Evolutionary conservation across 177 flowering plant genomes (phyloP).

Genomic region (Vitis hybrid): DNA sequence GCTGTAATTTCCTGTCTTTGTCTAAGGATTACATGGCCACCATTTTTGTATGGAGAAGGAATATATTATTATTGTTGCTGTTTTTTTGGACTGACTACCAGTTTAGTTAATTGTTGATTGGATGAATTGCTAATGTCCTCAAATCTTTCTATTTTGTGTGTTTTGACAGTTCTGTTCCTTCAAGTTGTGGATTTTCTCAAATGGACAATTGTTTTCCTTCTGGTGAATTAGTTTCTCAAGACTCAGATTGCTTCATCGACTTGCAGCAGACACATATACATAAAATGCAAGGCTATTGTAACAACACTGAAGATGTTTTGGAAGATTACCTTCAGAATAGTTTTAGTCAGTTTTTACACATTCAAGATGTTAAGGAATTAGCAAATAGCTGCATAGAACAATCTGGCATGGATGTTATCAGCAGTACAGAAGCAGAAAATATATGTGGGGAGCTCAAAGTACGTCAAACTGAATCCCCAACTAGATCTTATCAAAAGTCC

Average conservation of each 20-base stretch:
- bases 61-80: no score
- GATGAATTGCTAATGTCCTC: background rate
- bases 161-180: background rate
- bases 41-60: no score
- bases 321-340: constrained; percentile 24
- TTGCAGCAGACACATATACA: background rate
- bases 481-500: constrained; percentile 6
- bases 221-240: constrained; percentile 4
- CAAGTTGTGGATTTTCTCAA: background rate
- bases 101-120: background rate
- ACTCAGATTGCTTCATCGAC: background rate
- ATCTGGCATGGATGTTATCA: background rate
- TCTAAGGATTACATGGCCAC: no score
- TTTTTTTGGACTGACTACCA: no score
- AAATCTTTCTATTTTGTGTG: background rate
- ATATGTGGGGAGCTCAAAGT: background rate
- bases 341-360: constrained; percentile 17
- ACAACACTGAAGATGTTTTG: background rate
- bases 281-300: background rate
- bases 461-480: background rate
- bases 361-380: constrained; percentile 23
- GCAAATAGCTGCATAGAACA: background rate
- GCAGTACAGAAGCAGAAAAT: background rate
- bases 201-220: constrained; percentile 10
- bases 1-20: no score